Base-by-base conservation (phyloP, 306 rosid species). In the Echinosophora koreensis region DNA sequence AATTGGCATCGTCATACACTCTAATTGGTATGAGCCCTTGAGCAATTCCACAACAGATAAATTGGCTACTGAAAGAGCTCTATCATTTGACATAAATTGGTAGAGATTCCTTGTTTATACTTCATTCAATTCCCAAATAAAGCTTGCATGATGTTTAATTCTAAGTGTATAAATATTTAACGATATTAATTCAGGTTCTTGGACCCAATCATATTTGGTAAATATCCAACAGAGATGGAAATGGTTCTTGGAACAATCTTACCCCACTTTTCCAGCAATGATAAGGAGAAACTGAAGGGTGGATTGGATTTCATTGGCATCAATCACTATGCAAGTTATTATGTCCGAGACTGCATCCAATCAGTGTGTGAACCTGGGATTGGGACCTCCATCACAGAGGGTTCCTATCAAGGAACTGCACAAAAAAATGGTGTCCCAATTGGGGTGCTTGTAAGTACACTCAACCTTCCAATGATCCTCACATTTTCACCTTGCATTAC, bases 231-330 rank as follows among this genome's bases (percentile, higher is more conserved):
- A 77, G 89, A 79, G 68, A 88, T 92, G 96, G 67, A 63, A 56
- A 82, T 81, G 68, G 78, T 73, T 85, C 81, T 92, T 28, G 89
- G 88, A 66, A 32, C 34, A 30, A 66, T 38, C 61, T 77, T 92
- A 54, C 93, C 96, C 1, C 6, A 1, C 41, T 92, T 92, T 84
- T 85, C 96, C 3, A 27, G 60, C n/a, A 12, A 27, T 11, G 89
- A 92, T 27, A 35, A 9, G 63, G 77, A 81, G 57, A 84, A 73
- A 66, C 80, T 88, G 77, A 88, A 61, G 71, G 73, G 32, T 56
- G 87, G 89, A 74, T 44, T 83, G 38, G 96, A 92, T 80, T 92
- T 90, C 82, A 92, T 92, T 62, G 96, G 97, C 64, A 72, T 92
- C 63, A 92, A 92, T 78, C 84, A 92, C 58, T 92, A 92, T 68